Percentiles rank a stretch among this genome's conserved stretches.
These are phyloP conservation scores for Arthrobotrys pseudoclavata DNA, from an alignment of 2,329 filamentous ascomycete species.

Conservation along the genomic window DNA sequence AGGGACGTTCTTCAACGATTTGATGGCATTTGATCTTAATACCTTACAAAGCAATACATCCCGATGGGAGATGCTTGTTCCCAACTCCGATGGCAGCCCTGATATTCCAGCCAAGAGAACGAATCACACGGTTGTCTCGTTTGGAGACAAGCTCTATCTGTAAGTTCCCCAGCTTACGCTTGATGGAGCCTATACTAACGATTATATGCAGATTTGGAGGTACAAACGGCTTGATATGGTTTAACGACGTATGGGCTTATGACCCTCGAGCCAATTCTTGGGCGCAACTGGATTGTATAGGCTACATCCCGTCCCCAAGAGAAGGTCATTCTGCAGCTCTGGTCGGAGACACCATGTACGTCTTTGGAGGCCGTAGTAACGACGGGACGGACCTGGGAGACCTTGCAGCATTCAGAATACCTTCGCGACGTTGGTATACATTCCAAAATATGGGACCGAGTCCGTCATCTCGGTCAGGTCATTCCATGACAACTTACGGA, in stretches of 20 bases:
- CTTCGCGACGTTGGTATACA: constrained; percentile 94
- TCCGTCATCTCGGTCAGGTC: constrained; percentile 90
- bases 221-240: constrained; percentile 96
- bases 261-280: constrained; percentile 86
- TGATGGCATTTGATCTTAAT: constrained; percentile 95
- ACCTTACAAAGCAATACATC: constrained; percentile 91
- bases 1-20: constrained; percentile 97
- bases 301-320: constrained; percentile 92
- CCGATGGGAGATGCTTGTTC: constrained; percentile 93
- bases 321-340: constrained; percentile 95
- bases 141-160: constrained; percentile 93
- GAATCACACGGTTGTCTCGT: constrained; percentile 93
- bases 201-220: constrained; percentile 81
- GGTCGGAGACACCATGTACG: constrained; percentile 98
- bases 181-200: constrained; percentile 14
- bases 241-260: constrained; percentile 98
- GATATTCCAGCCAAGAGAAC: constrained; percentile 88
- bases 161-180: constrained; percentile 69
- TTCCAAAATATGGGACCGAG: constrained; percentile 99
- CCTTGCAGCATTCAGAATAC: constrained; percentile 85
- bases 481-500: constrained; percentile 96
- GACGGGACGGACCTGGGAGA: constrained; percentile 94
- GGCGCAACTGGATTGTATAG: constrained; percentile 93
- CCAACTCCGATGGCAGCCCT: constrained; percentile 76
- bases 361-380: constrained; percentile 95